Evolutionary conservation across 352 stramenopile genomes (phyloP).

Genomic region (Pythium coloratum): DNA sequence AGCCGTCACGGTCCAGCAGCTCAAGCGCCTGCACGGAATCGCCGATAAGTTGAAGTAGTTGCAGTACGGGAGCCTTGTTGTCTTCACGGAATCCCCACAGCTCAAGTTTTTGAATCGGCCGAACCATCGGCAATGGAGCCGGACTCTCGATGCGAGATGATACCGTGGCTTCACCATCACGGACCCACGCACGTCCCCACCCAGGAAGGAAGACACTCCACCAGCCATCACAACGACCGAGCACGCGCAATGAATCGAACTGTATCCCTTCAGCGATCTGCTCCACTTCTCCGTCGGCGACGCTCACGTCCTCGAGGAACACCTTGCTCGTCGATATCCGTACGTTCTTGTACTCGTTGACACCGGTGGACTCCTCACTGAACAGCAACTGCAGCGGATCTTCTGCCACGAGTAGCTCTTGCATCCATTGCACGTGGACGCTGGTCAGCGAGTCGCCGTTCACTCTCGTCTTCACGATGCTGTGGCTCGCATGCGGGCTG

Average conservation of each 20-base stretch:
- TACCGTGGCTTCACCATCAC: background rate
- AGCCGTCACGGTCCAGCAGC: background rate
- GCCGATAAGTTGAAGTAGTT: background rate
- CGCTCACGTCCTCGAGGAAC: background rate
- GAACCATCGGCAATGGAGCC: background rate
- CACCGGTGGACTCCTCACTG: background rate
- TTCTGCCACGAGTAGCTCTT: background rate
- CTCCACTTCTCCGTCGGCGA: background rate
- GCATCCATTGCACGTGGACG: background rate
- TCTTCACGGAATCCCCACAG: background rate
- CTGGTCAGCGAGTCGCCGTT: background rate
- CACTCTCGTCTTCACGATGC: background rate
- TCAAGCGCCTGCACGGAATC: background rate
- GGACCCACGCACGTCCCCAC: conserved; percentile 6
- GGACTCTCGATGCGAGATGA: background rate
- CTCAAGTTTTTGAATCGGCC: background rate
- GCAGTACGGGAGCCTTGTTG: background rate
- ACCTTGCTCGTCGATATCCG: background rate
- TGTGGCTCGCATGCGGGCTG: background rate
- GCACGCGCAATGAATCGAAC: background rate
- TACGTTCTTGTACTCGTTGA: background rate
- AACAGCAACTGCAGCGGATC: conserved; percentile 3
- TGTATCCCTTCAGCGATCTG: too few species aligned
- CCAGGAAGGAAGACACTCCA: conserved; percentile 9
- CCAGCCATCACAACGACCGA: background rate